These are phyloP conservation scores for Zanthoxylum bungeanum DNA, from an alignment of 345 rosid species.

Conservation along the genomic window DNA sequence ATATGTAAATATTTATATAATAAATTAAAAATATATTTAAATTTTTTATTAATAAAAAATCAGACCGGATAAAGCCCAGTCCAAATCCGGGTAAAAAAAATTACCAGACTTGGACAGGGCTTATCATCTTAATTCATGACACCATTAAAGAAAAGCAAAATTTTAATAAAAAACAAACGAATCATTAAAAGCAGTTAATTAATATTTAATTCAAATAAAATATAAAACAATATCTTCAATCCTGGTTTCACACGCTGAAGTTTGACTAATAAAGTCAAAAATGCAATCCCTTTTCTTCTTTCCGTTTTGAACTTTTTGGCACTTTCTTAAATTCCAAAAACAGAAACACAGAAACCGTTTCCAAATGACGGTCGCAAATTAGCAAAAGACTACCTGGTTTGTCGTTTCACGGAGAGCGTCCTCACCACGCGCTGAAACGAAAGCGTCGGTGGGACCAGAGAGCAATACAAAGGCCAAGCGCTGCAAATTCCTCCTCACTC, in stretches of 20 bases:
- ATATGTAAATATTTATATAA: no score
- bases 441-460: conserved; percentile 30
- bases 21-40: no score
- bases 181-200: background rate
- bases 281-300: background rate
- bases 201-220: no score
- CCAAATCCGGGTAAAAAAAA: no score
- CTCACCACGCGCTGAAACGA: conserved; percentile 2
- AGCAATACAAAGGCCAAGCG: no score
- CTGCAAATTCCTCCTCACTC: background rate
- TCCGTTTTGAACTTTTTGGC: background rate
- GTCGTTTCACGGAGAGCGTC: conserved; percentile 22
- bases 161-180: no score
- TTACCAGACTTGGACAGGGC: no score
- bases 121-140: no score
- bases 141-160: no score
- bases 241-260: background rate
- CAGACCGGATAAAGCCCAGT: no score
- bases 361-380: conserved; percentile 19
- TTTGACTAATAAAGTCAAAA: background rate
- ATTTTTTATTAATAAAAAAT: no score
- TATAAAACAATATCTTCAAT: no score
- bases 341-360: background rate
- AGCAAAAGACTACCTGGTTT: conserved; percentile 6
- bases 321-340: background rate